These are phyloP conservation scores for Aspergillus hiratsukae DNA, from an alignment of 2,329 filamentous ascomycete species.

Conservation along the genomic window DNA sequence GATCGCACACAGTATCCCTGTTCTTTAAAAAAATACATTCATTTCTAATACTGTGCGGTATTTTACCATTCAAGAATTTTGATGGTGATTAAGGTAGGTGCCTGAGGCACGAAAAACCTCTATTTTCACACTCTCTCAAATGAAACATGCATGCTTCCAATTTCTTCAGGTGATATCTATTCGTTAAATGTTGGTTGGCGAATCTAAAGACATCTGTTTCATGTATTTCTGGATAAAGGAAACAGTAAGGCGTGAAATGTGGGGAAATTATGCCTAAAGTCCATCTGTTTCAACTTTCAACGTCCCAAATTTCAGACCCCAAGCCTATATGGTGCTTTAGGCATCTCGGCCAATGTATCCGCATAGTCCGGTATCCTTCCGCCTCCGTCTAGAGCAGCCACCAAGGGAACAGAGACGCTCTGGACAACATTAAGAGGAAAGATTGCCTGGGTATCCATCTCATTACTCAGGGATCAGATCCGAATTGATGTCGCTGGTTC, in stretches of 20 bases:
- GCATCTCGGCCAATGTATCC: neutral
- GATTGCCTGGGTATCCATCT: neutral
- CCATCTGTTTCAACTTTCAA: neutral
- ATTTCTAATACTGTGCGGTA: neutral
- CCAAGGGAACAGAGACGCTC: neutral
- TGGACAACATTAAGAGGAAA: neutral
- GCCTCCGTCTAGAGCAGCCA: neutral
- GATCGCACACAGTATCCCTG: neutral
- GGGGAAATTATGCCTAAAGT: neutral
- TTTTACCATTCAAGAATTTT: neutral
- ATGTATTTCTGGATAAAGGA: neutral
- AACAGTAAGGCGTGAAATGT: neutral
- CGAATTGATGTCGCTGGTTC: constrained; percentile 6
- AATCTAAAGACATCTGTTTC: neutral
- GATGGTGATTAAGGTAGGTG: neutral
- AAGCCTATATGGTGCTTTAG: neutral
- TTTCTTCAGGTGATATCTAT: neutral
- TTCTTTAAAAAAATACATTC: neutral
- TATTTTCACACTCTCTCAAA: neutral
- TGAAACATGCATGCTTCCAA: neutral
- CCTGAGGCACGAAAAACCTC: neutral
- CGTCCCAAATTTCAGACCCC: neutral
- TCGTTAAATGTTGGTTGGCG: neutral
- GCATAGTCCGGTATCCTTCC: neutral
- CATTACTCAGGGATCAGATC: neutral